Conservation (phyloP, 805 yeast species). For the Yarrowia osloensis region DNA sequence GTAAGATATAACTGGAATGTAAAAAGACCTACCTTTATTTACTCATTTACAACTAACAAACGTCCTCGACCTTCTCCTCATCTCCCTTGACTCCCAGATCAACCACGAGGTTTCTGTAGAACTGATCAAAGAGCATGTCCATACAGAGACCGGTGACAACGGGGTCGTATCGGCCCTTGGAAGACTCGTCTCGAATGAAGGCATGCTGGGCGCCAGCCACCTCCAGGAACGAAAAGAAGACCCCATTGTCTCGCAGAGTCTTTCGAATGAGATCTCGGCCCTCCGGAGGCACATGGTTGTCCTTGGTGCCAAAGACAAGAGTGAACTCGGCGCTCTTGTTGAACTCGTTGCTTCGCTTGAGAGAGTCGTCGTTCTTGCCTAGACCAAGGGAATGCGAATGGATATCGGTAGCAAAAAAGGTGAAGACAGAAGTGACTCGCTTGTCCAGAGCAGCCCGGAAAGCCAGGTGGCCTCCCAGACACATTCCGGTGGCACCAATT, state of each 20-base stretch:
- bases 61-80: conserved; percentile 56
- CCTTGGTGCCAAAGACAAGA: conserved; percentile 73
- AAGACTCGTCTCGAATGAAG: conserved; percentile 72
- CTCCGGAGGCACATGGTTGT: conserved; percentile 75
- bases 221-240: conserved; percentile 71
- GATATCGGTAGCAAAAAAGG: conserved; percentile 81
- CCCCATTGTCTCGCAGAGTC: conserved; percentile 57
- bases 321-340: conserved; percentile 54
- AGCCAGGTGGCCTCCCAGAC: conserved; percentile 82
- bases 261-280: conserved; percentile 73
- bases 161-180: conserved; percentile 83
- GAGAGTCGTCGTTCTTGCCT: conserved; percentile 65
- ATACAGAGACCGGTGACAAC: conserved; percentile 68
- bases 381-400: conserved; percentile 67
- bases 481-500: conserved; percentile 85
- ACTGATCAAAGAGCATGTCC: conserved; percentile 68
- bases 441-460: conserved; percentile 67
- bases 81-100: conserved; percentile 66
- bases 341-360: conserved; percentile 55
- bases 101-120: conserved; percentile 64
- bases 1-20: no score
- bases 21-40: no score
- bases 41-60: conserved; percentile 49
- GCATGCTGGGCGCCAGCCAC: conserved; percentile 82
- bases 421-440: conserved; percentile 65